These are phyloP conservation scores for Torrubiellomyces zombiae DNA, from an alignment of 2,329 filamentous ascomycete species.

Conservation along the genomic window DNA sequence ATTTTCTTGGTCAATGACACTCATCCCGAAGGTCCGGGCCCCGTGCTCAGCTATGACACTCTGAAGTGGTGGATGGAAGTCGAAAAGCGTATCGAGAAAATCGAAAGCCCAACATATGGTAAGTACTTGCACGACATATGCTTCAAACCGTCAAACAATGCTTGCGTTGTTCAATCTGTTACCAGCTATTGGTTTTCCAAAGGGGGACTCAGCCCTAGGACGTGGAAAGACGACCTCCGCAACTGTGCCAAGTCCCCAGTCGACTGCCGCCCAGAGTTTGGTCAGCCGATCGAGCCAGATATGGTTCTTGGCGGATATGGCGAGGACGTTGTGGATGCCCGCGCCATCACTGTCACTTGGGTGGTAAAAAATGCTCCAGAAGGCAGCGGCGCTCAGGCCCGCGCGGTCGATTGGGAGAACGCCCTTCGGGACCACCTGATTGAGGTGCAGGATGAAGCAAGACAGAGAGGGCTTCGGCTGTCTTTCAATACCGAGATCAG, in stretches of 20 bases:
- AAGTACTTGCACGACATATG: slow-evolving; percentile 70
- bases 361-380: slow-evolving; percentile 78
- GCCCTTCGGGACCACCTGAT: slow-evolving; percentile 59
- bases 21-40: slow-evolving; percentile 41
- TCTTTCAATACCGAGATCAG: slow-evolving; percentile 95
- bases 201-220: slow-evolving; percentile 18
- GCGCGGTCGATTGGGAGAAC: slow-evolving; percentile 80
- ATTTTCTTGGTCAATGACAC: slow-evolving; percentile 87
- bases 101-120: slow-evolving; percentile 53
- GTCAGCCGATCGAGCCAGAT: slow-evolving; percentile 71
- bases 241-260: slow-evolving; percentile 68
- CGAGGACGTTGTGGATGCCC: slow-evolving; percentile 51
- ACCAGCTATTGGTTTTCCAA: slow-evolving; percentile 70
- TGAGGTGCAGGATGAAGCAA: slow-evolving; percentile 66
- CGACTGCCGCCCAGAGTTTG: slow-evolving; percentile 72
- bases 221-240: slow-evolving; percentile 57
- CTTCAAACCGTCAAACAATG: slow-evolving; percentile 80
- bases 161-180: slow-evolving; percentile 87
- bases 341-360: slow-evolving; percentile 82
- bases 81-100: slow-evolving; percentile 56
- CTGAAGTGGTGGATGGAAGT: slow-evolving; percentile 88
- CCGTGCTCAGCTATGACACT: slow-evolving; percentile 77
- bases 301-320: slow-evolving; percentile 74
- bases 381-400: slow-evolving; percentile 50
- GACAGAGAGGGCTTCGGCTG: slow-evolving; percentile 59